phyloP scores from a whole-genome alignment of 208 protist species.

The Entamoeba dispar region DNA sequence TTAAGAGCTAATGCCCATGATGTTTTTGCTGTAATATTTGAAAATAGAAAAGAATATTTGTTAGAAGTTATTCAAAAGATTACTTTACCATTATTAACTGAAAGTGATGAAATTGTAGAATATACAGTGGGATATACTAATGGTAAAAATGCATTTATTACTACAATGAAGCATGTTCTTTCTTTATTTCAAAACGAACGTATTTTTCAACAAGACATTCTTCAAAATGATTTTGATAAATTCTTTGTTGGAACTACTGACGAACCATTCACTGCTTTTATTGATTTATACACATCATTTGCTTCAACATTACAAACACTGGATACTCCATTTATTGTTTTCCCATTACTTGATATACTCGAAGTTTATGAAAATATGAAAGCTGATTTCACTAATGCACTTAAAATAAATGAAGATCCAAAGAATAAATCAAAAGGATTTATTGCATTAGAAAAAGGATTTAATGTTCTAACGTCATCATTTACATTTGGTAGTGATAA shows the following conservation, averaged over 20 bases:
- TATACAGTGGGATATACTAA: not conserved
- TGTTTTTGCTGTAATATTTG: not conserved
- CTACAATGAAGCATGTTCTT: not conserved
- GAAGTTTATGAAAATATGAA: not conserved
- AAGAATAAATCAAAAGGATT: not conserved
- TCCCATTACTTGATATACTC: not conserved
- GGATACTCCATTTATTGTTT: not conserved
- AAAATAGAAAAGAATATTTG: not conserved
- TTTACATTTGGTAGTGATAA: not conserved
- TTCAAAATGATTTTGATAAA: not conserved
- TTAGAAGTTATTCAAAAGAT: not conserved
- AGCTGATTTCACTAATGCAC: not conserved
- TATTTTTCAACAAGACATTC: not conserved
- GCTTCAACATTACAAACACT: not conserved
- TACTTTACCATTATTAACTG: not conserved
- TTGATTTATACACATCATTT: not conserved
- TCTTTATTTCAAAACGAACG: not conserved
- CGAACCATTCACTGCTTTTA: not conserved
- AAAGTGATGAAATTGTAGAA: not conserved
- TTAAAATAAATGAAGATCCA: not conserved
- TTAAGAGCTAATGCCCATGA: not conserved
- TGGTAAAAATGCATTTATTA: not conserved
- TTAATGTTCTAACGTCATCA: not conserved
- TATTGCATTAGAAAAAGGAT: not conserved
- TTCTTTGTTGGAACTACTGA: not conserved